Percentiles rank a stretch among this genome's conserved stretches.
Conservation (phyloP, 2,329 filamentous ascomycete genomes). For the Zymoseptoria crescenta region DNA sequence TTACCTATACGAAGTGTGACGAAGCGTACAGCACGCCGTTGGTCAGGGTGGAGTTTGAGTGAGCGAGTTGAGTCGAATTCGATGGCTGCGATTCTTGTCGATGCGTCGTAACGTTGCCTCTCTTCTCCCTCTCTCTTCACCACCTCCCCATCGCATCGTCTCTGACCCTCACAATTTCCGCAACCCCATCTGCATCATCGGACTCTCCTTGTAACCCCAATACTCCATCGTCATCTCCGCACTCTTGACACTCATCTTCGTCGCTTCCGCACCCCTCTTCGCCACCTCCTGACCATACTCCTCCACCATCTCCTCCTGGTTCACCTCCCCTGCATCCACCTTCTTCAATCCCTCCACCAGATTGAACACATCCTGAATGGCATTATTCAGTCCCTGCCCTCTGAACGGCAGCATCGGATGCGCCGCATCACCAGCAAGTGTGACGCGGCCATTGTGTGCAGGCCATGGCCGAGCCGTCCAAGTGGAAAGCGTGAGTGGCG, state of each 20-base stretch:
- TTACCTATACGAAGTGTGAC: constrained; percentile 15
- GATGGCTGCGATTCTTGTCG: neutral
- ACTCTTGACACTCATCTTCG: neutral
- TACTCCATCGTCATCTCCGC: neutral
- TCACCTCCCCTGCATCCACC: neutral
- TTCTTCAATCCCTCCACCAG: constrained; percentile 23
- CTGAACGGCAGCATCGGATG: constrained; percentile 40
- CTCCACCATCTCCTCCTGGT: neutral
- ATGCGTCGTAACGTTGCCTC: neutral
- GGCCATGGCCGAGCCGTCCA: constrained; percentile 23
- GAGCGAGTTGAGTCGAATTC: neutral
- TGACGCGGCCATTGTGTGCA: constrained; percentile 23
- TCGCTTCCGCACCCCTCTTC: neutral
- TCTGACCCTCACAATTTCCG: neutral
- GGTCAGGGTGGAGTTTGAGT: constrained; percentile 14
- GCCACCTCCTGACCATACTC: neutral
- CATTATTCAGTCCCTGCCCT: constrained; percentile 41
- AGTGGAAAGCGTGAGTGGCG: constrained; percentile 12
- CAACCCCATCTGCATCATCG: neutral
- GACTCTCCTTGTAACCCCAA: neutral
- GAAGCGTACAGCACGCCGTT: constrained; percentile 12
- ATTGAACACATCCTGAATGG: constrained; percentile 34
- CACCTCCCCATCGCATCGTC: neutral
- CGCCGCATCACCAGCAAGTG: constrained; percentile 32
- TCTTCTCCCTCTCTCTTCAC: neutral